These are phyloP conservation scores for Pichia sp. DNA, from an alignment of 1,139 yeast genomes.

Conservation along the genomic window DNA sequence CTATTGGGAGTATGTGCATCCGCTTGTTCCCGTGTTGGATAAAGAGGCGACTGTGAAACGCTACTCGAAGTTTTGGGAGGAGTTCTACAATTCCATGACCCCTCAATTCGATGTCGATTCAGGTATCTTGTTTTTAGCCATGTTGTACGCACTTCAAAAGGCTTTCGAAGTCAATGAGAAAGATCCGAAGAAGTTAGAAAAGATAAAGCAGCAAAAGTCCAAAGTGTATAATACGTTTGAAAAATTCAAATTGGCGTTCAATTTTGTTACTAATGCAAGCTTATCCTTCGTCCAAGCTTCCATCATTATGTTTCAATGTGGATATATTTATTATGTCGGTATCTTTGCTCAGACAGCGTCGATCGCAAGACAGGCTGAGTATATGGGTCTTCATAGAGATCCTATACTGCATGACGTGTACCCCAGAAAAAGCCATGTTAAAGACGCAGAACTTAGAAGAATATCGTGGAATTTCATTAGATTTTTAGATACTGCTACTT, in stretches of 20 bases:
- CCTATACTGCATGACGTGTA: constrained; percentile 19
- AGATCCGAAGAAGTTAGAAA: background rate
- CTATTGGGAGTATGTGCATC: constrained; percentile 20
- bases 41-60: constrained; percentile 9
- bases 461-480: constrained; percentile 19
- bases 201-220: constrained; percentile 7
- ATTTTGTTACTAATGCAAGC: constrained; percentile 14
- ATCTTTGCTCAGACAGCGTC: constrained; percentile 19
- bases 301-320: constrained; percentile 16
- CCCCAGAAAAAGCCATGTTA: constrained; percentile 10
- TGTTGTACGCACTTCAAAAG: constrained; percentile 18
- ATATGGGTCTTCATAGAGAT: constrained; percentile 22
- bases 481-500: constrained; percentile 20
- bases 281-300: constrained; percentile 19
- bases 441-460: constrained; percentile 18
- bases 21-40: constrained; percentile 19
- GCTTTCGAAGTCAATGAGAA: constrained; percentile 14
- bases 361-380: constrained; percentile 20
- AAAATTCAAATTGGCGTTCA: constrained; percentile 16
- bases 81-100: constrained; percentile 5
- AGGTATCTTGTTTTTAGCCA: constrained; percentile 17
- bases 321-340: constrained; percentile 18
- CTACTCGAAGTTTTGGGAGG: constrained; percentile 17
- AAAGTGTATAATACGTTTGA: constrained; percentile 14
- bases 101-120: constrained; percentile 18